Conservation (phyloP, 192 early-diverging fungal genomes). For the Thoreauomyces humboldtii region DNA sequence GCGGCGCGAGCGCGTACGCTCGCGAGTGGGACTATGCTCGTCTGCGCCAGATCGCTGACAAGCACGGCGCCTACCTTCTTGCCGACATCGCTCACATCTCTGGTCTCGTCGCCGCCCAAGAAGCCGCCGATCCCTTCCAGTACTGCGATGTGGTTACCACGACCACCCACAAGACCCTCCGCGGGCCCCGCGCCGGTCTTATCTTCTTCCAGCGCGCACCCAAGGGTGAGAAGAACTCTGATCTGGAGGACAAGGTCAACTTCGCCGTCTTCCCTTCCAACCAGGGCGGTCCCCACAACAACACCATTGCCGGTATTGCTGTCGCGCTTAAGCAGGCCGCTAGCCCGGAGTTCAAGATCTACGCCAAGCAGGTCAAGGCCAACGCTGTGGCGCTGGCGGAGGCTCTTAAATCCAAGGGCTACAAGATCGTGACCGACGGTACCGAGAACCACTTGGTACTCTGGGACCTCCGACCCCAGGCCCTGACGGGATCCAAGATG, state of each 20-base stretch:
- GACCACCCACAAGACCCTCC: slow-evolving; percentile 99
- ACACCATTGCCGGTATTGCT: slow-evolving; percentile 98
- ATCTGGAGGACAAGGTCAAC: slow-evolving; percentile 94
- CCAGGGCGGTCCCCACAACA: slow-evolving; percentile 99
- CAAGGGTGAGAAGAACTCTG: slow-evolving; percentile 62
- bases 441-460: slow-evolving; percentile 98
- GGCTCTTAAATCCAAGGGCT: slow-evolving; percentile 73
- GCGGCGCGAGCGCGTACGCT: slow-evolving; percentile 97
- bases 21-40: slow-evolving; percentile 98
- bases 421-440: slow-evolving; percentile 92
- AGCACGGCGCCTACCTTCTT: slow-evolving; percentile 94
- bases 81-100: slow-evolving; percentile 99
- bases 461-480: slow-evolving; percentile 92
- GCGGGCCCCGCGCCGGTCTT: slow-evolving; percentile 97
- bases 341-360: slow-evolving; percentile 87
- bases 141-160: slow-evolving; percentile 99
- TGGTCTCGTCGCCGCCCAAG: slow-evolving; percentile 88
- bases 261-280: slow-evolving; percentile 99
- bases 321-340: slow-evolving; percentile 98
- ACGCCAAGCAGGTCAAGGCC: slow-evolving; percentile 93
- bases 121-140: slow-evolving; percentile 92
- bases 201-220: slow-evolving; percentile 95
- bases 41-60: slow-evolving; percentile 94
- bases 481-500: slow-evolving; percentile 94
- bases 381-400: slow-evolving; percentile 87